Base-by-base conservation (phyloP, 805 yeast genomes). In the Kregervanrija pseudodelftensis region DNA sequence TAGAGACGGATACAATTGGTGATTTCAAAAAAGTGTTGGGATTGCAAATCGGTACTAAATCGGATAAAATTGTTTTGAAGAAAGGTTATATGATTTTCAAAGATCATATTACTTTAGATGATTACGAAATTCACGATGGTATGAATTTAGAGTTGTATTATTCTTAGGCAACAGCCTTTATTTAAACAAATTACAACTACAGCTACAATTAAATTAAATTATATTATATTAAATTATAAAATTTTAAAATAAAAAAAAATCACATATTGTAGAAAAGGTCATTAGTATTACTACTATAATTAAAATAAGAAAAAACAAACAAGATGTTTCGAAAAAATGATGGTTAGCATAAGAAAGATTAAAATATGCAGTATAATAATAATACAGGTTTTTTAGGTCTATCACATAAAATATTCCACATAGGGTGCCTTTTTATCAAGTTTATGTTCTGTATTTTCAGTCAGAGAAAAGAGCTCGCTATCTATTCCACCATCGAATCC, bases 91-190 rank as follows among this genome's bases (percentile, higher is more conserved):
- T 79, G 52, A 77, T 85, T 0, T 80, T 78, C 61, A 93, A 93
- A 59, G 93, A 91, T 57, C 97, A 90, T 60, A 91, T 91, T 44
- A 74, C 90, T 1, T 69, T 91, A 38, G 96, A 84, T n/a, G 99
- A 91, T 63, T 91, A 93, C 59, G 99, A 91, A 61, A 80, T 91
- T 14, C 95, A 89, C 58, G 82, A 89, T 61, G 95, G 95, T 9
- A 82, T 85, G 49, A 87, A 82, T 62, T 64, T 91, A 52, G 99
- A 91, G 65, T 66, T 91, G 61, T 93, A 87, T 56, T 85, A 85
- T 58, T 68, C 80, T 22, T 83, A 57, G 39, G 11, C 33, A 16
- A 13, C 8, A 56, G 8, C n/a, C 16, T 17, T 32, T 10, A 30
- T 33, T 38, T 31, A 22, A 38, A 15, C 11, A 11, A 30, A 38